These are phyloP conservation scores for Poa annua DNA, from an alignment of 176 grass and related monocot species.

Conservation along the genomic window DNA sequence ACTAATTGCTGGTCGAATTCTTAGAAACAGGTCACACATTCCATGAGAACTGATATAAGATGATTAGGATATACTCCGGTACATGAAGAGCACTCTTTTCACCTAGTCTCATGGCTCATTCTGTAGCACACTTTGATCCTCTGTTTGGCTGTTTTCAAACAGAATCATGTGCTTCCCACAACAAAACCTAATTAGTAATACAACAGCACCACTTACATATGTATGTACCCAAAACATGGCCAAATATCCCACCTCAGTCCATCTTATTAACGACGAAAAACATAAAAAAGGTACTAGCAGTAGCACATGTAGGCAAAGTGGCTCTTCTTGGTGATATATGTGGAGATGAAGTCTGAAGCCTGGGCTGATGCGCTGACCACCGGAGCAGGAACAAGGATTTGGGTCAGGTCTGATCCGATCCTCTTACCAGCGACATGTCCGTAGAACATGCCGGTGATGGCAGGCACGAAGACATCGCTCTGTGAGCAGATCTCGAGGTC, in stretches of 20 bases:
- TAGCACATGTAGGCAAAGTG: constrained; percentile 78
- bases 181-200: constrained; percentile 41
- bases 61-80: constrained; percentile 3
- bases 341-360: constrained; percentile 63
- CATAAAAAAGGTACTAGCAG: constrained; percentile 40
- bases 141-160: not conserved
- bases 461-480: constrained; percentile 75
- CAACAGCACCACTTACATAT: constrained; percentile 39
- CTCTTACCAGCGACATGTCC: constrained; percentile 80
- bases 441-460: constrained; percentile 77
- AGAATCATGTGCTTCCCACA: constrained; percentile 4
- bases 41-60: not conserved
- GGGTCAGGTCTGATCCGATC: constrained; percentile 63
- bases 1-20: too few species aligned
- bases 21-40: not conserved
- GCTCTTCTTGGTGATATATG: constrained; percentile 69
- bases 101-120: not conserved
- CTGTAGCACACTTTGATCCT: constrained; percentile 5
- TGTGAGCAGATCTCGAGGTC: constrained; percentile 82
- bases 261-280: constrained; percentile 40
- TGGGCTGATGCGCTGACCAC: constrained; percentile 26
- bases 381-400: constrained; percentile 65
- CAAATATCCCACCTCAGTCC: constrained; percentile 21
- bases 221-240: constrained; percentile 43
- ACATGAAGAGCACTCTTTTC: constrained; percentile 14